Evolutionary conservation across 2,329 filamentous ascomycete genomes (phyloP).

Genomic region (Rutstroemia sydowiana): DNA sequence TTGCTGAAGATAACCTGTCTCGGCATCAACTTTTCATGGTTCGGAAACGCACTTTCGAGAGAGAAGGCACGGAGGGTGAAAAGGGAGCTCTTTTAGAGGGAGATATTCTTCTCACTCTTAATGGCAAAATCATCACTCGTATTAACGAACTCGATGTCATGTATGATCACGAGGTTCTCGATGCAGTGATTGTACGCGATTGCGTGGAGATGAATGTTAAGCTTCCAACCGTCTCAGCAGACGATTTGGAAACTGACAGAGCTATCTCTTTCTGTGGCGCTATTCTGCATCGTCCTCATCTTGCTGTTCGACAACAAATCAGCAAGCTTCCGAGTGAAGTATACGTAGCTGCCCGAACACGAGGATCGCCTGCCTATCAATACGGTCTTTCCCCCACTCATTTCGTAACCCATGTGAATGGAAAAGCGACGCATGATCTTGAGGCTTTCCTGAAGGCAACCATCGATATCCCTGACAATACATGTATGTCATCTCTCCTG

Average conservation of each 20-base stretch:
- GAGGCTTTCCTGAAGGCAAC: constrained; percentile 74
- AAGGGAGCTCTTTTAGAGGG: constrained; percentile 71
- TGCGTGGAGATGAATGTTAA: constrained; percentile 70
- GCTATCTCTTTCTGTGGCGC: constrained; percentile 94
- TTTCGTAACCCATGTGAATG: constrained; percentile 95
- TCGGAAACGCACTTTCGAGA: constrained; percentile 72
- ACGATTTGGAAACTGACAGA: constrained; percentile 86
- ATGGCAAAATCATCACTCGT: constrained; percentile 85
- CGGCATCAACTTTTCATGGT: constrained; percentile 99
- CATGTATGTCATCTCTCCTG: constrained; percentile 48
- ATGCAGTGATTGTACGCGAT: constrained; percentile 80
- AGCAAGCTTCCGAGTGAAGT: constrained; percentile 93
- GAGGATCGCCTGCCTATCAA: constrained; percentile 78
- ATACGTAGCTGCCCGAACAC: constrained; percentile 81
- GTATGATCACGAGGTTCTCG: constrained; percentile 80
- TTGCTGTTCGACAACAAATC: constrained; percentile 95
- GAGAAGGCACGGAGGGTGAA: constrained; percentile 52
- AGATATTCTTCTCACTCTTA: constrained; percentile 85
- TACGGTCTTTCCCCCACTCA: constrained; percentile 94
- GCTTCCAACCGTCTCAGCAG: constrained; percentile 78
- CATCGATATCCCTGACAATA: constrained; percentile 87
- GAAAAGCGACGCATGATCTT: constrained; percentile 74
- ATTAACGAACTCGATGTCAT: constrained; percentile 92
- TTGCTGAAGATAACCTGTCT: constrained; percentile 79
- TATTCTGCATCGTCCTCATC: constrained; percentile 85